Evolutionary conservation across 2,329 filamentous ascomycete genomes (phyloP).

Genomic region (Aspergillus awamori): DNA sequence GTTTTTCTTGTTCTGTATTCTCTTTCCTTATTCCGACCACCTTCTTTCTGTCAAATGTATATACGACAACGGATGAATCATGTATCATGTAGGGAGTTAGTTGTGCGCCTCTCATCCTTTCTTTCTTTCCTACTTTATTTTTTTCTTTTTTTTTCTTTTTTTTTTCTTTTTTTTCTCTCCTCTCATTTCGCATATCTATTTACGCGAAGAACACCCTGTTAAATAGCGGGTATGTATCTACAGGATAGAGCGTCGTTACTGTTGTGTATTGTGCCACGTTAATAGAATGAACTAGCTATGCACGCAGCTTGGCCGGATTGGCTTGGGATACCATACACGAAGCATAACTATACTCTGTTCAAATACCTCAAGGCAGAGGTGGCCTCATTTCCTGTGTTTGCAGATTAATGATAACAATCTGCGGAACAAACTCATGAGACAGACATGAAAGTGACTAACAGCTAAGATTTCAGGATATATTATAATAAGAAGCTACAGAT

Average conservation of each 20-base stretch:
- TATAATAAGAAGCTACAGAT: conserved; percentile 8
- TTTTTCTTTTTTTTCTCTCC: neutral
- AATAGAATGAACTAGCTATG: too few species aligned
- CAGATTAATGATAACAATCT: conserved; percentile 20
- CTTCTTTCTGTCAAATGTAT: neutral
- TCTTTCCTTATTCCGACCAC: neutral
- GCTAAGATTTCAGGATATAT: neutral
- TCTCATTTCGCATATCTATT: neutral
- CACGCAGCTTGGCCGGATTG: too few species aligned
- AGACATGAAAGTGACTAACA: neutral
- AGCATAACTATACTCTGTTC: too few species aligned
- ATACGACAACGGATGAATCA: neutral
- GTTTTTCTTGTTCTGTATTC: neutral
- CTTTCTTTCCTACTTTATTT: neutral
- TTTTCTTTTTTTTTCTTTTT: neutral
- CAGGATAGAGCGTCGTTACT: too few species aligned
- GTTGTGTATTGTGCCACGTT: too few species aligned
- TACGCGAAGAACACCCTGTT: too few species aligned
- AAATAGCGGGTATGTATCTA: too few species aligned
- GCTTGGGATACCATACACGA: too few species aligned
- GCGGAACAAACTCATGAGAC: conserved; percentile 18
- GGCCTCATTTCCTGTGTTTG: too few species aligned
- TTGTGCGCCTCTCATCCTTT: neutral
- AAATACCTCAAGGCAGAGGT: neutral
- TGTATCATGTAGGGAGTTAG: neutral